Conservation (phyloP, 106 monocot genomes). For the Dendrobium huoshanense region DNA sequence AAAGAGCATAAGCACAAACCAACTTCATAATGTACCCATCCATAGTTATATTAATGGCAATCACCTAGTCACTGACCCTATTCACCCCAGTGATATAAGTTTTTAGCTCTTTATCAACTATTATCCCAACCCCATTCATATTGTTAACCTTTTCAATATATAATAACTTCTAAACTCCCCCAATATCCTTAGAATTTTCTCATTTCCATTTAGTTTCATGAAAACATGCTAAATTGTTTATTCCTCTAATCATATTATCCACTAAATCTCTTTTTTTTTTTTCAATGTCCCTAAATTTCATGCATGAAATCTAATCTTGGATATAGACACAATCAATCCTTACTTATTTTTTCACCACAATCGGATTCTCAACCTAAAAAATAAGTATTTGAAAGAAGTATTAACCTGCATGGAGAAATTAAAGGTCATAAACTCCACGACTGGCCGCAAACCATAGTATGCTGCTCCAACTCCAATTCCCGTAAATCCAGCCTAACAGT, state of each 20-base stretch:
- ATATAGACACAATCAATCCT: not conserved
- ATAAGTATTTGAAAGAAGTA: not conserved
- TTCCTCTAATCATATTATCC: not conserved
- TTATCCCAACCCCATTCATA: not conserved
- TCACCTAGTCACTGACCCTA: not conserved
- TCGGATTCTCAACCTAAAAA: not conserved
- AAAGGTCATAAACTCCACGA: constrained; percentile 97
- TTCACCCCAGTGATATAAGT: not conserved
- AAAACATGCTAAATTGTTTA: not conserved
- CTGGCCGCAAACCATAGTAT: constrained; percentile 90
- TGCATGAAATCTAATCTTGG: not conserved
- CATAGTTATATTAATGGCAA: not conserved
- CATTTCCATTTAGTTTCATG: not conserved
- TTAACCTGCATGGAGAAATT: constrained; percentile 99
- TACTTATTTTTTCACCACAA: not conserved
- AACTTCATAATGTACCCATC: not conserved
- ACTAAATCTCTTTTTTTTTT: not conserved
- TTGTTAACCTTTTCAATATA: not conserved
- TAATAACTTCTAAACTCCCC: not conserved
- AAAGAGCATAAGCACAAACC: not conserved
- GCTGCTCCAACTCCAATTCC: constrained; percentile 99
- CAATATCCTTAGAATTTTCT: not conserved
- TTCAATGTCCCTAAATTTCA: not conserved
- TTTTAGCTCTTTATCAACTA: not conserved
- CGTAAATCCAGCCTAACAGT: constrained; percentile 85